A percentile compares a stretch with the other conserved stretches of the same genome.
phyloP scores from a whole-genome alignment of 2,329 filamentous ascomycete genomes.

The Fusarium annulatum region DNA sequence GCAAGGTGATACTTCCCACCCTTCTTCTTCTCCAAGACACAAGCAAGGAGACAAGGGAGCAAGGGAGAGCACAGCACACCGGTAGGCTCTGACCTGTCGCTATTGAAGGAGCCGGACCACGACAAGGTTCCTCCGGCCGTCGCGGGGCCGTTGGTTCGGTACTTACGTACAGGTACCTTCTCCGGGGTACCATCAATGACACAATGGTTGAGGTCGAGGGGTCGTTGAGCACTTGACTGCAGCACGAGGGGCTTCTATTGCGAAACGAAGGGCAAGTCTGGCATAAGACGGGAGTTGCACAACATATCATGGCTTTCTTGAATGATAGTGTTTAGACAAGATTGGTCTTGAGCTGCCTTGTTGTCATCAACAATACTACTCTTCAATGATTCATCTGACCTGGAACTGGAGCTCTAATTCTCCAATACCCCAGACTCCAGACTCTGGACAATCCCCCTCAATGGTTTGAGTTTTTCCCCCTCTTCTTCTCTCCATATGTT shows the following conservation, averaged over 20 bases:
- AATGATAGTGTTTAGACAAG: constrained; percentile 17
- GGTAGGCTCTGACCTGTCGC: constrained; percentile 15
- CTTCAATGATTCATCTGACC: constrained; percentile 9
- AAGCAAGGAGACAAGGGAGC: constrained; percentile 7
- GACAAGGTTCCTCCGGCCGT: constrained; percentile 36
- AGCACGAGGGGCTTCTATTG: constrained; percentile 32
- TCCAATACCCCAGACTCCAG: constrained; percentile 34
- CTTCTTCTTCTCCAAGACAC: constrained; percentile 11
- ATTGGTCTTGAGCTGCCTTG: constrained; percentile 13
- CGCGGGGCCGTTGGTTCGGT: constrained; percentile 41
- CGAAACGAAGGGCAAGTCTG: constrained; percentile 21
- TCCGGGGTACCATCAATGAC: constrained; percentile 42
- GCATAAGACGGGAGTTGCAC: constrained; percentile 33
- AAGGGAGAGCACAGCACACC: constrained; percentile 20
- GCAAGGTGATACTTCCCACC: constrained; percentile 27
- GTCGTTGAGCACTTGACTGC: constrained; percentile 24
- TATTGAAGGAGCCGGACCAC: constrained; percentile 13
- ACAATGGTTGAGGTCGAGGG: constrained; percentile 33
- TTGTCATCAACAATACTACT: background rate
- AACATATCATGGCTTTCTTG: constrained; percentile 16
- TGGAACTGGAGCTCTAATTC: background rate
- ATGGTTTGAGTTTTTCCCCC: background rate
- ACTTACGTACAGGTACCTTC: constrained; percentile 41
- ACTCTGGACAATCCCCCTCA: constrained; percentile 15
- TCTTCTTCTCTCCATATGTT: background rate